Evolutionary conservation across 495 filamentous ascomycete species (phyloP), one percentile per base, ranked within the genome.

Genomic region (Staphylotrichum tortipilum): DNA sequence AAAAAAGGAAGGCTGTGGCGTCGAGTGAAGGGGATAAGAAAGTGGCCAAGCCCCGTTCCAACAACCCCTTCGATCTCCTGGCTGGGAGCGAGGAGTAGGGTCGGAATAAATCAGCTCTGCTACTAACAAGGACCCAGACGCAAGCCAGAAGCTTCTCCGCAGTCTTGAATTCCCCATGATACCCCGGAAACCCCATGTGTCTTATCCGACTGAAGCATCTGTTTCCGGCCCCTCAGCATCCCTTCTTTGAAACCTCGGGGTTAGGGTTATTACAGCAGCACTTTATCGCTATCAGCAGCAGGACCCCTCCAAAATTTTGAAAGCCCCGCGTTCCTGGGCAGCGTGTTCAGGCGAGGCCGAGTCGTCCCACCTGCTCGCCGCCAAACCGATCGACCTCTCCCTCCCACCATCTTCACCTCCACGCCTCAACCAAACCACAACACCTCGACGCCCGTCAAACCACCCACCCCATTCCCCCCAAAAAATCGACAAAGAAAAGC

Each of bases 271-370:
- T 7, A 3, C 1, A 8, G 12, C 10, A 18, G 2, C n/a, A 11
- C 19, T 21, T 52, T 52, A 56, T 56, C 48, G 29, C 44, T 47
- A 56, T 56, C 53, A 18, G 3, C n/a, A 11, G 15, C 19, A 40
- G 7, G 36, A 44, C 48, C 53, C 53, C 53, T 49, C 46, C 56
- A 51, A 52, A 55, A 52, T 49, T 41, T 59, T 49, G 5, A 37
- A 28, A 8, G 44, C 56, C 53, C 40, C 47, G 41, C 40, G 28
- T 24, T 29, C 5, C 37, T 11, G 18, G 5, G 41, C 24, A 10
- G 8, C 6, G 26, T 28, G 10, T n/a, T n/a, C n/a, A n/a, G n/a
- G n/a, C 26, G 26, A 28, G 10, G 10, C 26, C 28, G 10, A 22
- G 18, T 49, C 39, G 51, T 21, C n/a, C 47, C 34, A 49, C 19